Evolutionary conservation across 2,329 filamentous ascomycete species (phyloP), one percentile per base, ranked within the genome.

Genomic region (Colletotrichum salicis): DNA sequence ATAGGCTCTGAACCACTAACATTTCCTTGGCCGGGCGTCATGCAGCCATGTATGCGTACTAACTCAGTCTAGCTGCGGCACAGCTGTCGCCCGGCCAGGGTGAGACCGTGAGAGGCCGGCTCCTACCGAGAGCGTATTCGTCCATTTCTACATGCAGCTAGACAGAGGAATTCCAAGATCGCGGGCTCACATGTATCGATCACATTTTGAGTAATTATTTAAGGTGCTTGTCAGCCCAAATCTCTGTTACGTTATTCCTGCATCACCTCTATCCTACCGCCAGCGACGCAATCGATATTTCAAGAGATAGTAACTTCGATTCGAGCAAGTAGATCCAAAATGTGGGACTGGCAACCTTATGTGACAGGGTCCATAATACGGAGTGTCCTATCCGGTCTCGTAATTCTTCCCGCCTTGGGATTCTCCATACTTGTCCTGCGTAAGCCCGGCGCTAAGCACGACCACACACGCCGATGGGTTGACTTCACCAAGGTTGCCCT

Each of bases 41-140:
- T 48, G 8, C 19, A 48, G 19, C 19, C 41, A 22, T 48, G 41
- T 19, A 48, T 22, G 41, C 41, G 41, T 8, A 48, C 37, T 6
- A 41, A 41, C 13, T 41, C 37, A 41, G 37, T 41, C 64, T 67
- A 27, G 56, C 37, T 67, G 64, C 57, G 48, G 64, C 64, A 55
- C 33, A 67, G 64, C 64, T 33, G 33, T 61, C 57, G 64, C 64
- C 64, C 64, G 64, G 45, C 57, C 33, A 59, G 45, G 64, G 64
- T 67, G 48, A n/a, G 27, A 19, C 22, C 22, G 64, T 61, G 48
- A 35, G 27, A 19, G 45, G 29, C 41, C 37, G 41, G 19, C 59
- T 33, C 13, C 27, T 31, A n/a, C 22, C 33, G 35, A 45, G 27
- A 41, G 33, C 41, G 33, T 11, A 48, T 48, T 48, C 19, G 41